Percentiles rank a stretch among this genome's conserved stretches.
Conservation (phyloP, 2,329 filamentous ascomycete genomes). For the Pseudogymnoascus sp. region DNA sequence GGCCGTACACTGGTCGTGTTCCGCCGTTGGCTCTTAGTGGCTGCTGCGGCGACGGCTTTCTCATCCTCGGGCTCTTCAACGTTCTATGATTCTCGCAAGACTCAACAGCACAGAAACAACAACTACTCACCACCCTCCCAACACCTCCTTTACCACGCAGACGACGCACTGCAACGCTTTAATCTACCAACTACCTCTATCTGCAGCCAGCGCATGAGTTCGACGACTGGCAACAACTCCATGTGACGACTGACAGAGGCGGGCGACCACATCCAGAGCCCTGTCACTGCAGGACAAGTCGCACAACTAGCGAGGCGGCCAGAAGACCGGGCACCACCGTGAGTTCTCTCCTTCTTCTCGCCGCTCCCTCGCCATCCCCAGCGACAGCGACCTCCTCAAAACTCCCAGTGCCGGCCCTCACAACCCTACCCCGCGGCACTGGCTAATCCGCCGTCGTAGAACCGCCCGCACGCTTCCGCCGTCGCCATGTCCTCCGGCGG, state of each 20-base stretch:
- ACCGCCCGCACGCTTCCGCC: constrained; percentile 19
- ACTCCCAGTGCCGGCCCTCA: background rate
- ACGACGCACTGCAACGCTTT: background rate
- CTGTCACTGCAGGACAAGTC: constrained; percentile 25
- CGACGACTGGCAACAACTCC: constrained; percentile 1
- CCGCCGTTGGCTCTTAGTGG: constrained; percentile 5
- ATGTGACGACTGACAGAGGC: constrained; percentile 23
- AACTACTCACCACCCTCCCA: constrained; percentile 16
- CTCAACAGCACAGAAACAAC: background rate
- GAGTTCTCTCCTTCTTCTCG: constrained; percentile 4
- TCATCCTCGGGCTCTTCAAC: background rate
- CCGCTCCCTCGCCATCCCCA: background rate
- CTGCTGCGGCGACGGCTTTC: background rate
- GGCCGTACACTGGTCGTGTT: background rate
- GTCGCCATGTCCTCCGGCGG: constrained; percentile 49
- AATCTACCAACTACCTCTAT: background rate
- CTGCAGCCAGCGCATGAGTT: background rate
- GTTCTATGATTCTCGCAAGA: constrained; percentile 7
- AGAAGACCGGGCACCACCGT: constrained; percentile 14
- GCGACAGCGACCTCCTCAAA: constrained; percentile 9
- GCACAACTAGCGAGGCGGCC: constrained; percentile 23
- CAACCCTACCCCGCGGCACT: constrained; percentile 19
- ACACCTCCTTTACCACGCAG: background rate
- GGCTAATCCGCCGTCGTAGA: constrained; percentile 23
- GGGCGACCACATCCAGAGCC: constrained; percentile 28